Base-by-base conservation (phyloP, 2,329 filamentous ascomycete species). In the Alternaria gaisen region DNA sequence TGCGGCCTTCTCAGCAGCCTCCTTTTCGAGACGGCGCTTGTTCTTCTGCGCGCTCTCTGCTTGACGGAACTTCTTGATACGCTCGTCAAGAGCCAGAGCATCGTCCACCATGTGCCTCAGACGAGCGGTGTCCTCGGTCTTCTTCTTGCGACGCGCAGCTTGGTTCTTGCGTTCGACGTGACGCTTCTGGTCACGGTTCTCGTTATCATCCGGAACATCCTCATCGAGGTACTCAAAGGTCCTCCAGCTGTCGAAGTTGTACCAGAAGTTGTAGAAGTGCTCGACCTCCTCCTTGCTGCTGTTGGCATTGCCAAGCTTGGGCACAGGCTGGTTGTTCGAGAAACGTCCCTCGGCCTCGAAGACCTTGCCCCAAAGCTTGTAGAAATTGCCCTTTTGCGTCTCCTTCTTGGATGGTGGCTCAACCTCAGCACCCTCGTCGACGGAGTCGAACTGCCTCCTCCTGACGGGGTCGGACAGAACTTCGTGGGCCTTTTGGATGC, bases 221-320 rank as follows among this genome's bases (percentile, higher is more conserved):
- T 99, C 95, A 77, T 99, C 95, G 61, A 97, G 91, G 82, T 99
- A 99, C 83, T 99, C 95, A 75, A 99, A 99, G 3, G 91, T 90
- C 64, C 95, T 87, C 95, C 95, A 99, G 80, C 91, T 95, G 86
- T 99, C 95, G 74, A 99, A 97, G 86, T 94, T 96, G 86, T 98
- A 99, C 90, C 92, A 99, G 86, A 98, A 99, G 87, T 99, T 97
- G 88, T 99, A 99, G 82, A 99, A 99, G 55, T 85, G 84, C 77
- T 98, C 94, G 47, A 99, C 95, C 9, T 97, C 90, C 77, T 96
- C 92, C 82, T 94, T 92, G 72, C 88, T 88, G 76, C 91, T 90
- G 69, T 96, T 91, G 67, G 92, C 92, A 76, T 92, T 87, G 65
- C 95, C 95, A 60, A 99, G 89, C 72, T 86, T 83, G 6, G 95